A percentile compares a stretch with the other conserved stretches of the same genome.
Conservation (phyloP, 139 green algal species). For the Picochlorum sp. region DNA sequence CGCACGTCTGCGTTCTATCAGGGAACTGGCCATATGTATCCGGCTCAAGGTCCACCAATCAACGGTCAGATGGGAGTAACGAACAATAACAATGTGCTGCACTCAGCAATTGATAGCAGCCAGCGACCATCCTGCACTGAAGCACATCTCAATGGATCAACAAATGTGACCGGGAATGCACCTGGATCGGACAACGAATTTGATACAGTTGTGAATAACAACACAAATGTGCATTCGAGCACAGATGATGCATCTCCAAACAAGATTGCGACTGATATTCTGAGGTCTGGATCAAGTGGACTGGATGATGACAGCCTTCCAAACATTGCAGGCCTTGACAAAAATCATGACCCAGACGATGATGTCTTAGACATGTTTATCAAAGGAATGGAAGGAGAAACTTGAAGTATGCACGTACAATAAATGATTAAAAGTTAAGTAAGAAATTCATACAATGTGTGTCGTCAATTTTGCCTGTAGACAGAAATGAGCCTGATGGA, state of each 20-base stretch:
- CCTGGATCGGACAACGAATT: neutral
- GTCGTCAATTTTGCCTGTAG: no score
- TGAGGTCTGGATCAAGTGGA: neutral
- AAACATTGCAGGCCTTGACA: neutral
- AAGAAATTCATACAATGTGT: no score
- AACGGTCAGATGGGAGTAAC: neutral
- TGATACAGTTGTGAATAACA: neutral
- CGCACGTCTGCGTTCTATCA: no score
- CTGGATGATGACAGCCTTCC: neutral
- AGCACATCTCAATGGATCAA: neutral
- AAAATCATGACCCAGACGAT: neutral
- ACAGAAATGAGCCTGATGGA: no score
- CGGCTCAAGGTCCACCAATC: neutral
- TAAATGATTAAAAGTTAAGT: no score
- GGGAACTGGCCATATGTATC: no score
- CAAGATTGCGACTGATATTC: neutral
- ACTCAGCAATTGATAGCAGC: no score
- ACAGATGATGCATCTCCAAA: neutral
- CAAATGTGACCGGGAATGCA: neutral
- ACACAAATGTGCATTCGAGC: neutral
- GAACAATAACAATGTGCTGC: neutral
- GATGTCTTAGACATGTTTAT: conserved; percentile 1
- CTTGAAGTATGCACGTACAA: neutral
- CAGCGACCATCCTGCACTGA: no score
- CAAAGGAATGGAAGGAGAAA: conserved; percentile 1